A percentile compares a stretch with the other conserved stretches of the same genome.
Conservation (phyloP, 352 stramenopile genomes). For the Thraustotheca clavata region DNA sequence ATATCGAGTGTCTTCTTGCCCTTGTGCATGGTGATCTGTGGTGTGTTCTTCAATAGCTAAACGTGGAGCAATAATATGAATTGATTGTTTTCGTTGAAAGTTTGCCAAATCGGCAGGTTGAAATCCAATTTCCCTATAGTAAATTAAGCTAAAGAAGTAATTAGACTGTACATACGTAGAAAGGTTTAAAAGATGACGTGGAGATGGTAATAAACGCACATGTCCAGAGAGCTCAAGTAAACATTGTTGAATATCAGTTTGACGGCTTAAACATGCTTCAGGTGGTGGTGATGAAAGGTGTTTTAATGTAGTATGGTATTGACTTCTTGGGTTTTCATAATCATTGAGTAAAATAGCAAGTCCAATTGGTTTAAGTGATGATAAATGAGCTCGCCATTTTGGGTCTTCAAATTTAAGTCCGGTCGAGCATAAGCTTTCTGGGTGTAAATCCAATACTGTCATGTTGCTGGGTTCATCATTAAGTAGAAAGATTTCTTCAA, state of each 20-base stretch:
- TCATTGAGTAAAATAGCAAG: slow-evolving; percentile 77
- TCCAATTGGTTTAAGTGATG: slow-evolving; percentile 71
- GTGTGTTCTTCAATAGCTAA: slow-evolving; percentile 76
- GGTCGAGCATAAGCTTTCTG: slow-evolving; percentile 59
- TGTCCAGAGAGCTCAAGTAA: slow-evolving; percentile 73
- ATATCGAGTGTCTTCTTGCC: slow-evolving; percentile 75
- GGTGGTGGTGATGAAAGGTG: slow-evolving; percentile 32
- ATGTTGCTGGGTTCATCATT: slow-evolving; percentile 48
- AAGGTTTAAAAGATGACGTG: slow-evolving; percentile 69
- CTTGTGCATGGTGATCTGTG: slow-evolving; percentile 78
- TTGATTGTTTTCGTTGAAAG: slow-evolving; percentile 60
- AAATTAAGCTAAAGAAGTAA: background rate
- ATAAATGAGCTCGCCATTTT: slow-evolving; percentile 69
- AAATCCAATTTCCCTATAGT: slow-evolving; percentile 67
- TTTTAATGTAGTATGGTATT: slow-evolving; percentile 58
- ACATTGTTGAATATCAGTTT: slow-evolving; percentile 47
- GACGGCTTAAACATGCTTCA: background rate
- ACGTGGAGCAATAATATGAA: slow-evolving; percentile 76
- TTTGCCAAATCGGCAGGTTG: slow-evolving; percentile 46
- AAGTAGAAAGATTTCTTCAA: slow-evolving; percentile 79
- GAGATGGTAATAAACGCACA: slow-evolving; percentile 77
- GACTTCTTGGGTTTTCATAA: slow-evolving; percentile 46
- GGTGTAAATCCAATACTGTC: slow-evolving; percentile 72
- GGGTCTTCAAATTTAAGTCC: slow-evolving; percentile 81
- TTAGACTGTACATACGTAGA: slow-evolving; percentile 25